Base-by-base conservation (phyloP, 2,329 filamentous ascomycete species). In the Camillea tinctor region DNA sequence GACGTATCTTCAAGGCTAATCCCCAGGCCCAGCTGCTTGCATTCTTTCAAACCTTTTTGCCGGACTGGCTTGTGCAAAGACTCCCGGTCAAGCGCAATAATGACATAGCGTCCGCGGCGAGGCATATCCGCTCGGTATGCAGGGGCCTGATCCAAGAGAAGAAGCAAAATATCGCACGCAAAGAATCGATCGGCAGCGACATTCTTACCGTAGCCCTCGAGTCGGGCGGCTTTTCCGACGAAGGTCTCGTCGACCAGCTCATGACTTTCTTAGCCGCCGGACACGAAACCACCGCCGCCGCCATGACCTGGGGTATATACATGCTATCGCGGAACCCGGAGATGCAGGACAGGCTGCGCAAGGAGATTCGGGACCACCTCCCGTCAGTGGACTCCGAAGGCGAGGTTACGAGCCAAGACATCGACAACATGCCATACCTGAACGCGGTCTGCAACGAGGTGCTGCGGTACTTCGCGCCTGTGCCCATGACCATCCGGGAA, bases 71-170 rank as follows among this genome's bases (percentile, higher is more conserved):
- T 7, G 72, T 93, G 8, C 76, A 75, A 6, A 76, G 73, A 2
- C 74, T 97, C 0, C 93, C 94, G 0, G 66, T 94, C 26, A 82
- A 87, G 66, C 84, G 88, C 60, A 96, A 94, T 75, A 77, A 77
- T n/a, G 83, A 88, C 17, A 78, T 93, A 22, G 71, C 79, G 8
- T 75, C 75, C 4, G 87, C 88, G 1, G 79, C 82, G 8, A 70
- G 71, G 6, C 78, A 82, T 52, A 88, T 95, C 69, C 88, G 90
- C 52, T 75, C 80, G 21, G 82, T 87, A 0, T 93, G 91, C 63
- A 79, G 81, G 1, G 81, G 89, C 51, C 80, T 97, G 36, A 88
- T 97, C 66, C 62, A 56, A 21, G 79, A 87, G 62, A 96, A 96
- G 79, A 88, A 88, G 68, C 79, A 73, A 50, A 80, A 78, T 67